phyloP scores from a whole-genome alignment of 1,139 yeast genomes.

The Nakaseomyces nivariensis region DNA sequence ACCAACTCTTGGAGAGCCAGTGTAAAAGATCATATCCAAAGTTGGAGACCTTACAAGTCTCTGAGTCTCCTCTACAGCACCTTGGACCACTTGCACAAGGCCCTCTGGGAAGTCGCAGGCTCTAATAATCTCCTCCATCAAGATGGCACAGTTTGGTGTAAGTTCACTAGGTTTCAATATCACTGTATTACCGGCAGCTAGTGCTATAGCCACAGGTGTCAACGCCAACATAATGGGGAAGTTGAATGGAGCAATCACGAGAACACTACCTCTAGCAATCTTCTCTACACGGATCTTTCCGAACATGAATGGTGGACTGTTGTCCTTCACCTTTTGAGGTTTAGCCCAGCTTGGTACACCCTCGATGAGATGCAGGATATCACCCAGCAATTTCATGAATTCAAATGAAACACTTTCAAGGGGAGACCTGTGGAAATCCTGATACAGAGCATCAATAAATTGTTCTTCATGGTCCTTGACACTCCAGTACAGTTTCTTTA shows the following conservation, averaged over 20 bases:
- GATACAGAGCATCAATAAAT: slow-evolving; percentile 47
- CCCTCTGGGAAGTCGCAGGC: slow-evolving; percentile 45
- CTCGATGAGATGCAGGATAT: slow-evolving; percentile 50
- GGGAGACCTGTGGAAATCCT: slow-evolving; percentile 57
- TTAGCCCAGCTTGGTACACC: slow-evolving; percentile 54
- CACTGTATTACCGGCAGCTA: slow-evolving; percentile 82
- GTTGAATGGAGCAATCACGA: slow-evolving; percentile 78
- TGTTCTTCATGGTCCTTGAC: slow-evolving; percentile 49
- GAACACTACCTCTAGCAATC: slow-evolving; percentile 67
- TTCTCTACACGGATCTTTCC: slow-evolving; percentile 46
- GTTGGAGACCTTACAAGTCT: slow-evolving; percentile 48
- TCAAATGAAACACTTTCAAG: slow-evolving; percentile 58
- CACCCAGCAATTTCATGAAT: slow-evolving; percentile 41
- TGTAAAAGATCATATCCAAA: slow-evolving; percentile 77
- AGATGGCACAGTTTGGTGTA: slow-evolving; percentile 52
- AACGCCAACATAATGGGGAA: slow-evolving; percentile 65
- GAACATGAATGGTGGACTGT: slow-evolving; percentile 39
- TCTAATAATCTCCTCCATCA: slow-evolving; percentile 46
- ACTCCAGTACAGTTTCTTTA: slow-evolving; percentile 60
- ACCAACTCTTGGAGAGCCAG: slow-evolving; percentile 76
- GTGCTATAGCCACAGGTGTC: slow-evolving; percentile 66
- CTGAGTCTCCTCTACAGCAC: slow-evolving; percentile 64
- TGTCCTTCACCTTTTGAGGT: slow-evolving; percentile 39
- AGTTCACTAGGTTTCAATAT: slow-evolving; percentile 73
- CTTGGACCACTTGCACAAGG: slow-evolving; percentile 55